Percentiles rank a stretch among this genome's conserved stretches.
Evolutionary conservation across 805 yeast genomes (phyloP).

Genomic region (Diddensiella transvaalensis): DNA sequence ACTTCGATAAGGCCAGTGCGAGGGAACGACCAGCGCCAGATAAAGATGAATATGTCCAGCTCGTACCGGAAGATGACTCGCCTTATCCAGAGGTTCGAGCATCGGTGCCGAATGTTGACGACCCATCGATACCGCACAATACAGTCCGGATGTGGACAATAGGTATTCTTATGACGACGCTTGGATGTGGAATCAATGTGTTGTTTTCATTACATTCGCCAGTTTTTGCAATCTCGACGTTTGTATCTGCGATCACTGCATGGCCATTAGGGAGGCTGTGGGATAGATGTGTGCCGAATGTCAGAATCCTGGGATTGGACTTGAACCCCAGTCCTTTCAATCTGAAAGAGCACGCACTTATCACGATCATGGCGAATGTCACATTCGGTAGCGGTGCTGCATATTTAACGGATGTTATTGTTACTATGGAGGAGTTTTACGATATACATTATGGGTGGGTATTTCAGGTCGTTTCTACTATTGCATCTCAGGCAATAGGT

Average conservation of each 20-base stretch:
- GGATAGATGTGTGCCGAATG: constrained; percentile 39
- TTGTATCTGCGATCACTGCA: constrained; percentile 57
- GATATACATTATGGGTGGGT: constrained; percentile 46
- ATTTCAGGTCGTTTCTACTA: constrained; percentile 47
- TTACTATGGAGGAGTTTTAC: constrained; percentile 51
- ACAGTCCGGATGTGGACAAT: constrained; percentile 56
- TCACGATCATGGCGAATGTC: constrained; percentile 51
- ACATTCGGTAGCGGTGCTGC: constrained; percentile 45
- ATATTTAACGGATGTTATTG: constrained; percentile 54
- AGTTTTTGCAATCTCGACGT: constrained; percentile 46
- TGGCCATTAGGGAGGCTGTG: constrained; percentile 60
- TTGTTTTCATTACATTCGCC: constrained; percentile 60
- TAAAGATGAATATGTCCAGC: constrained; percentile 18
- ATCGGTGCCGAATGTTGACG: constrained; percentile 57
- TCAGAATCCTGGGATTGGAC: constrained; percentile 29
- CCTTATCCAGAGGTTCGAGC: constrained; percentile 69
- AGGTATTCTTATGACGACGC: constrained; percentile 49
- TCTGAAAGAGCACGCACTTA: constrained; percentile 59
- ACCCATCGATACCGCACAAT: constrained; percentile 46
- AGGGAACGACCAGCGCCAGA: background rate
- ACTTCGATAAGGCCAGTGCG: constrained; percentile 1
- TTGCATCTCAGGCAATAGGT: constrained; percentile 62
- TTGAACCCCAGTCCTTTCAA: constrained; percentile 64
- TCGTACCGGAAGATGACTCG: constrained; percentile 34
- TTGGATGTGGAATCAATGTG: constrained; percentile 58